phyloP scores from a whole-genome alignment of 2,329 filamentous ascomycete genomes.

The Talaromyces sp. region DNA sequence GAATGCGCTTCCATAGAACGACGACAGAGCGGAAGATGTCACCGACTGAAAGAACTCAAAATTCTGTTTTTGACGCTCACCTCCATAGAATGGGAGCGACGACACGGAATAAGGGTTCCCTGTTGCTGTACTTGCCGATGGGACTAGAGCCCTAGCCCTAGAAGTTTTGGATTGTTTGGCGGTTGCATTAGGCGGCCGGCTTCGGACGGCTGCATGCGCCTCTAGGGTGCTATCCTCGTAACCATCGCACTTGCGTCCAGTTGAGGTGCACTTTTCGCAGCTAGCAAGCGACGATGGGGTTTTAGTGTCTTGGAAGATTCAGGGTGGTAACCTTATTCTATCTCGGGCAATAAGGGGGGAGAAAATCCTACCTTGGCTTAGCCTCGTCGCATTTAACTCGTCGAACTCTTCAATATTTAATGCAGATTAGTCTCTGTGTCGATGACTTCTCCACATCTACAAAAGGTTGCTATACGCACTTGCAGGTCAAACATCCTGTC shows the following conservation, averaged over 20 bases:
- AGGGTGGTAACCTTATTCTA: neutral
- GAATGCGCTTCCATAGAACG: slow-evolving; percentile 10
- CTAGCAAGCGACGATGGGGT: neutral
- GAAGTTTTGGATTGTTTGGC: neutral
- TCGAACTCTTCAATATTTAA: slow-evolving; percentile 2
- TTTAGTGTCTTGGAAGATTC: neutral
- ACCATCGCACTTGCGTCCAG: slow-evolving; percentile 17
- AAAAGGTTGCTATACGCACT: slow-evolving; percentile 1
- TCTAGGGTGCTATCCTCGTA: slow-evolving; percentile 7
- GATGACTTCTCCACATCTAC: too few relatives aligned
- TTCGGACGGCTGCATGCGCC: neutral
- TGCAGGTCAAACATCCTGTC: slow-evolving; percentile 18
- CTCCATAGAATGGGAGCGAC: slow-evolving; percentile 8
- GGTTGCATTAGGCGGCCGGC: neutral
- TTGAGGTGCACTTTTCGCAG: slow-evolving; percentile 15
- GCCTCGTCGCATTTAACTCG: slow-evolving; percentile 18
- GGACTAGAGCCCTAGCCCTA: neutral
- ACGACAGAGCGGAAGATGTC: slow-evolving; percentile 8
- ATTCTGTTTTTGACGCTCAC: slow-evolving; percentile 13
- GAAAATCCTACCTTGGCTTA: slow-evolving; percentile 7
- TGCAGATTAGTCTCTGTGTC: neutral
- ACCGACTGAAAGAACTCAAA: slow-evolving; percentile 17
- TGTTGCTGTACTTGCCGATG: neutral
- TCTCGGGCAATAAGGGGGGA: neutral
- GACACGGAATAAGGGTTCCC: neutral